These are phyloP conservation scores for Solioccasus polychromus DNA, from an alignment of 768 basidiomycete genomes.

Conservation along the genomic window DNA sequence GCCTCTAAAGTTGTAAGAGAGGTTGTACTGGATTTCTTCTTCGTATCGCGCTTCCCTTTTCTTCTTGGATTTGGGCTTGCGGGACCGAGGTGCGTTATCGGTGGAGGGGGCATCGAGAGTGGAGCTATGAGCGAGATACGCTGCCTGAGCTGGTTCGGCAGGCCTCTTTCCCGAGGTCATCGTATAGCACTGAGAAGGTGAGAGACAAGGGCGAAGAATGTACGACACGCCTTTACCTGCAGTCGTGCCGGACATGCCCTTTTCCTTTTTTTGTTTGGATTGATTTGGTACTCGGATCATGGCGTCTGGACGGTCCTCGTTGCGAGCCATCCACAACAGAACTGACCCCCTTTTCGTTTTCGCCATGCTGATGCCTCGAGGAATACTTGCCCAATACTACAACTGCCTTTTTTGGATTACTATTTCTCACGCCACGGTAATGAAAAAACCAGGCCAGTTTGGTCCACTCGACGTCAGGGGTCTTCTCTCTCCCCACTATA, in stretches of 20 bases:
- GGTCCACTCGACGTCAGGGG: constrained; percentile 12
- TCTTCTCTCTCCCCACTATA: constrained; percentile 19
- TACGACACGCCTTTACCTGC: constrained; percentile 37
- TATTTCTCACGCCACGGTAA: constrained; percentile 27
- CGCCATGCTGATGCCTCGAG: constrained; percentile 31
- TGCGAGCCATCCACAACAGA: constrained; percentile 22
- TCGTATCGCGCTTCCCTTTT: constrained; percentile 45
- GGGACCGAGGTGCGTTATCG: constrained; percentile 47
- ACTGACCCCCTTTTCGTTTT: constrained; percentile 15
- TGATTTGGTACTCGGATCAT: constrained; percentile 24
- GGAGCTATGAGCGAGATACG: constrained; percentile 56
- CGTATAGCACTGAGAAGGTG: constrained; percentile 35
- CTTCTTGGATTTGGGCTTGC: constrained; percentile 38
- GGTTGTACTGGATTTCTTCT: constrained; percentile 39
- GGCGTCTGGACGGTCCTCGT: constrained; percentile 24
- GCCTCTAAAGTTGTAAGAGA: constrained; percentile 31
- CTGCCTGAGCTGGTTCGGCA: constrained; percentile 30
- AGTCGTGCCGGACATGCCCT: constrained; percentile 32
- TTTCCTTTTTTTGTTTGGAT: constrained; percentile 30
- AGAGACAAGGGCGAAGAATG: constrained; percentile 37
- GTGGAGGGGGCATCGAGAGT: constrained; percentile 51
- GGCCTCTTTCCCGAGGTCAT: constrained; percentile 34
- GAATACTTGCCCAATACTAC: constrained; percentile 23
- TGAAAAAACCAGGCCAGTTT: constrained; percentile 11
- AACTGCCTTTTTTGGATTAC: constrained; percentile 14